A percentile compares a stretch with the other conserved stretches of the same genome.
phyloP scores from a whole-genome alignment of 2,329 filamentous ascomycete species.

The Madurella mycetomatis region DNA sequence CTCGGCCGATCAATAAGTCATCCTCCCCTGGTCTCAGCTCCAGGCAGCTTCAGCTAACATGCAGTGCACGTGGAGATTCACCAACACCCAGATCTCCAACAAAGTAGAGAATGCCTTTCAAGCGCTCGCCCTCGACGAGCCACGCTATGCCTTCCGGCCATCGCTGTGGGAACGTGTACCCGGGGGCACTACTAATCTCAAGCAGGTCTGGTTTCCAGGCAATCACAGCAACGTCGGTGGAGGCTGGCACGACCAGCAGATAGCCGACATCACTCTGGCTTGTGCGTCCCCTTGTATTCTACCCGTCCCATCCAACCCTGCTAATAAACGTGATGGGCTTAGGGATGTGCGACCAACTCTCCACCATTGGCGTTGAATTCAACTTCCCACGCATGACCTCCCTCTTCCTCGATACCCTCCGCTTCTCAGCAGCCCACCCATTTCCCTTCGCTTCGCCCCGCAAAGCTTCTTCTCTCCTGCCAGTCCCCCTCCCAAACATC shows the following conservation, averaged over 20 bases:
- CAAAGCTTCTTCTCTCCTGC: constrained; percentile 6
- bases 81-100: constrained; percentile 40
- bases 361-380: constrained; percentile 32
- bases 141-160: constrained; percentile 38
- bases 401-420: constrained; percentile 28
- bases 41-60: constrained; percentile 17
- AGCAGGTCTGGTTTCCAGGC: constrained; percentile 54
- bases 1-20: constrained; percentile 32
- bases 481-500: constrained; percentile 15
- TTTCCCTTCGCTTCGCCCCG: constrained; percentile 29
- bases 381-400: constrained; percentile 24
- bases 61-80: constrained; percentile 35
- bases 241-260: constrained; percentile 45
- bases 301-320: neutral
- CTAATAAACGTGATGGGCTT: neutral
- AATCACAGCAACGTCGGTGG: constrained; percentile 60
- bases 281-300: constrained; percentile 22
- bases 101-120: constrained; percentile 47
- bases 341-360: constrained; percentile 36
- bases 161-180: constrained; percentile 39
- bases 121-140: constrained; percentile 47
- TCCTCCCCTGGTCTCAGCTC: constrained; percentile 4
- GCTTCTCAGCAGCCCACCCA: constrained; percentile 32
- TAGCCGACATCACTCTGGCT: constrained; percentile 31
- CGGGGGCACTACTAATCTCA: constrained; percentile 29